Conservation (phyloP, 768 basidiomycete species). For the Phylloporus arenicola region DNA sequence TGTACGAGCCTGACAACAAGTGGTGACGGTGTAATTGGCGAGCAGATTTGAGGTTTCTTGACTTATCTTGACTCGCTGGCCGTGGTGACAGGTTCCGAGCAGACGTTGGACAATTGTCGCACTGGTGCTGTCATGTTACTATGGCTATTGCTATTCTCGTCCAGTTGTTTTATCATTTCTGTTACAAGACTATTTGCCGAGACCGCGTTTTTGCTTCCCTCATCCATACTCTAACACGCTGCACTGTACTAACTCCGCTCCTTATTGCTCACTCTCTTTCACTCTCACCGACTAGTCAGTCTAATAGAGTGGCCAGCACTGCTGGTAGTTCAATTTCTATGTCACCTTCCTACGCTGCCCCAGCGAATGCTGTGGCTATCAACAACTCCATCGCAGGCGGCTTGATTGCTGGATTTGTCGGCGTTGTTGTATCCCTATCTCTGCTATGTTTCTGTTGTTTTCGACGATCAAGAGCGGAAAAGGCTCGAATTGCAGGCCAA, state of each 20-base stretch:
- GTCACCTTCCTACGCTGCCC: constrained; percentile 1
- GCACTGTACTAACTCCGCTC: constrained; percentile 3
- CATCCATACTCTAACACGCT: constrained; percentile 4
- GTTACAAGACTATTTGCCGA: constrained; percentile 8
- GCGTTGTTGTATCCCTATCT: constrained; percentile 28
- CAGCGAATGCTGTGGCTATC: not conserved
- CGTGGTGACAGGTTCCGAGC: not conserved
- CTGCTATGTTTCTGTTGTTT: constrained; percentile 34
- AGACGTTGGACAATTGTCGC: not conserved
- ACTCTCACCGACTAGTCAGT: not conserved
- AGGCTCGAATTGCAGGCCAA: constrained; percentile 33
- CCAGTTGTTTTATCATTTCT: not conserved
- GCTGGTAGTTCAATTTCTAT: constrained; percentile 9
- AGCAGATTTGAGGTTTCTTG: too few relatives aligned
- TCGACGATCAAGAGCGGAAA: constrained; percentile 37
- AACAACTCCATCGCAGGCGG: constrained; percentile 49
- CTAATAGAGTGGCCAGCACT: not conserved
- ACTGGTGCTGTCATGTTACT: not conserved
- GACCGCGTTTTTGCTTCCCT: not conserved
- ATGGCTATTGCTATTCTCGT: not conserved
- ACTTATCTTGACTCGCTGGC: not conserved
- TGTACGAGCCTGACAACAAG: not conserved
- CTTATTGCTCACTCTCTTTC: constrained; percentile 9
- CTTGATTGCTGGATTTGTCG: constrained; percentile 17
- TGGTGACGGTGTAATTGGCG: too few relatives aligned